Evolutionary conservation across 2,329 filamentous ascomycete genomes (phyloP).

Genomic region (Cladosporium sp.): DNA sequence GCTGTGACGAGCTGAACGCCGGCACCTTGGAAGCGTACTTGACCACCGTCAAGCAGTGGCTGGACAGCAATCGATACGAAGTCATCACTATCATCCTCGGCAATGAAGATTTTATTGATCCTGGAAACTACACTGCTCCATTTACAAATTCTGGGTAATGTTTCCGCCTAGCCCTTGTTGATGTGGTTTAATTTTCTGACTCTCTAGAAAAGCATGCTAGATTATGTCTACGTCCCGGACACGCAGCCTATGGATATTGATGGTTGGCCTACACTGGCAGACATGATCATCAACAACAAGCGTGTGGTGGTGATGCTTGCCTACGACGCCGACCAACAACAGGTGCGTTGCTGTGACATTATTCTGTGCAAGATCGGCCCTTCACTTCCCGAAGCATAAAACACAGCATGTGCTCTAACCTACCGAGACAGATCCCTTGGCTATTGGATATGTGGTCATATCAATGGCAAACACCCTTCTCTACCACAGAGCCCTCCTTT

Average conservation of each 20-base stretch:
- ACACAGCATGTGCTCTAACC: no score
- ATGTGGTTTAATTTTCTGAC: neutral
- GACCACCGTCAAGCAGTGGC: slow-evolving; percentile 54
- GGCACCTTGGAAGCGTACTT: slow-evolving; percentile 56
- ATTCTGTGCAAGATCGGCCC: no score
- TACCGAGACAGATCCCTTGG: slow-evolving; percentile 75
- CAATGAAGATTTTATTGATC: slow-evolving; percentile 71
- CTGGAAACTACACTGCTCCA: slow-evolving; percentile 60
- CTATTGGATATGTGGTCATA: slow-evolving; percentile 83
- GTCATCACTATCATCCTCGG: slow-evolving; percentile 82
- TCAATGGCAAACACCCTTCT: slow-evolving; percentile 88
- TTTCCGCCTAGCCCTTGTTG: neutral
- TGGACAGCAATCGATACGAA: slow-evolving; percentile 72
- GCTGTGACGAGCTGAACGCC: slow-evolving; percentile 49
- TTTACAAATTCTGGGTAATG: slow-evolving; percentile 59
- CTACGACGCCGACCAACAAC: neutral
- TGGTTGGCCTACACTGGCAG: slow-evolving; percentile 81
- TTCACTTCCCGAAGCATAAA: no score
- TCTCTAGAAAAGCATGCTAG: slow-evolving; percentile 54
- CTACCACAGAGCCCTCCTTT: slow-evolving; percentile 63
- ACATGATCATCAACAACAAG: slow-evolving; percentile 64
- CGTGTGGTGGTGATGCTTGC: slow-evolving; percentile 53
- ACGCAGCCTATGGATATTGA: slow-evolving; percentile 65
- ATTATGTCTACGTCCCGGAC: slow-evolving; percentile 70
- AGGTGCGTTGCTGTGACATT: slow-evolving; percentile 57